Percentiles rank a stretch among this genome's conserved stretches.
Evolutionary conservation across 2,329 filamentous ascomycete genomes (phyloP).

Genomic region (Aureobasidium sp.): DNA sequence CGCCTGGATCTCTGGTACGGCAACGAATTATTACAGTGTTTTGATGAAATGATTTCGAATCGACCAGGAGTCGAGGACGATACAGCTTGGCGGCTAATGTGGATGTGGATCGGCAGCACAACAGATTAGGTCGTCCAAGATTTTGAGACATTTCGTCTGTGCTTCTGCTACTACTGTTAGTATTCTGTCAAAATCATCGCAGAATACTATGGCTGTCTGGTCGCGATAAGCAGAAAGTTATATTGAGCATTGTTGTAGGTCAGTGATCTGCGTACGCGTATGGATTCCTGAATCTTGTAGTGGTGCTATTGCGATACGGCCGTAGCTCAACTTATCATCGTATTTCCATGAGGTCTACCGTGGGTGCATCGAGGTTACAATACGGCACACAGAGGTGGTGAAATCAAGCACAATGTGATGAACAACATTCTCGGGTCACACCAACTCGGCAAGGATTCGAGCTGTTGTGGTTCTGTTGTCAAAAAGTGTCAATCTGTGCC

Average conservation of each 20-base stretch:
- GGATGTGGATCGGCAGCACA: conserved; percentile 1
- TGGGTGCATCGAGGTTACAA: not conserved
- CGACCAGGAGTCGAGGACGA: not conserved
- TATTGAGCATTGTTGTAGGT: not conserved
- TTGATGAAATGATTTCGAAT: not conserved
- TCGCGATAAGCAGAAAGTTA: not conserved
- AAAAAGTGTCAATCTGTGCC: conserved; percentile 8
- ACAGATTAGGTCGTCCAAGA: not conserved
- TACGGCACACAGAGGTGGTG: not conserved
- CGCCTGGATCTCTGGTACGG: not conserved
- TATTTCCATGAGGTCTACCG: not conserved
- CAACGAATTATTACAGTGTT: not conserved
- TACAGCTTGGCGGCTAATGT: conserved; percentile 4
- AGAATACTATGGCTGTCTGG: not conserved
- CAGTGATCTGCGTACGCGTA: not conserved
- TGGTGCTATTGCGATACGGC: not conserved
- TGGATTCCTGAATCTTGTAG: not conserved
- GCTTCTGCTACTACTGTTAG: not conserved
- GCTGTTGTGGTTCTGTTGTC: not conserved
- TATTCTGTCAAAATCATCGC: not conserved
- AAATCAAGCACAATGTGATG: not conserved
- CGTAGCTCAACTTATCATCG: not conserved
- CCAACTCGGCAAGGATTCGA: not conserved
- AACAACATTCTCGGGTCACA: not conserved
- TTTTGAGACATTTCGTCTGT: not conserved